Evolutionary conservation across 345 rosid genomes (phyloP), one percentile per base, ranked within the genome.

Genomic region (Rubroshorea leprosula): DNA sequence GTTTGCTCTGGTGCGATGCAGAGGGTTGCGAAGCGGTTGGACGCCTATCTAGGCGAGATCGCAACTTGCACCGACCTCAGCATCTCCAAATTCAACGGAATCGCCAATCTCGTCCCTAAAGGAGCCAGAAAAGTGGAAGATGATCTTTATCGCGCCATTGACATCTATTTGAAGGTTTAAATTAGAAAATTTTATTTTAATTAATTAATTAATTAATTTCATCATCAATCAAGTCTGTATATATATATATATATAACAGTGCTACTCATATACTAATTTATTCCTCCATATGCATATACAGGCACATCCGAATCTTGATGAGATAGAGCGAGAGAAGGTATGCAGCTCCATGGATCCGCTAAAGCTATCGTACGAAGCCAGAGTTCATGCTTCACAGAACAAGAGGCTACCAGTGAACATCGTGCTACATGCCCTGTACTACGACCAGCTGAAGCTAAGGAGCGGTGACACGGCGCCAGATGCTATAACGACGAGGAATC

Each of bases 331-430:
- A 39, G 99, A 93, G 73, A 93, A 93, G 66, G 83, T 78, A 0
- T 93, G 99, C 64, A 85, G 97, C 67, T 79, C 80, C 31, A 83
- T 93, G 96, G 99, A 93, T 20, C 79, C 97, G 8, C 58, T 93
- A 41, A 93, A 86, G 66, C 79, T 93, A 5, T 84, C 99, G 3
- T 74, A 83, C 65, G 94, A 89, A 60, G 99, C 99, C 14, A 79
- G 99, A 64, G 76, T 89, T n/a, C 99, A 93, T 54, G 99, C 99
- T 21, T 86, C 99, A 12, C 87, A 89, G 65, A 93, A 93, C 89
- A 93, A 93, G 69, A 73, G 99, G 20, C 60, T 93, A 29, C 99
- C 99, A 0, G 94, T 93, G 5, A 90, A 86, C 65, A 80, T 89
- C 4, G 97, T 93, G 22, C 70, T 93, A 8, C 94, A 93, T 51